Base-by-base conservation (phyloP, 1,139 yeast species). In the Sugiyamaella sp. region DNA sequence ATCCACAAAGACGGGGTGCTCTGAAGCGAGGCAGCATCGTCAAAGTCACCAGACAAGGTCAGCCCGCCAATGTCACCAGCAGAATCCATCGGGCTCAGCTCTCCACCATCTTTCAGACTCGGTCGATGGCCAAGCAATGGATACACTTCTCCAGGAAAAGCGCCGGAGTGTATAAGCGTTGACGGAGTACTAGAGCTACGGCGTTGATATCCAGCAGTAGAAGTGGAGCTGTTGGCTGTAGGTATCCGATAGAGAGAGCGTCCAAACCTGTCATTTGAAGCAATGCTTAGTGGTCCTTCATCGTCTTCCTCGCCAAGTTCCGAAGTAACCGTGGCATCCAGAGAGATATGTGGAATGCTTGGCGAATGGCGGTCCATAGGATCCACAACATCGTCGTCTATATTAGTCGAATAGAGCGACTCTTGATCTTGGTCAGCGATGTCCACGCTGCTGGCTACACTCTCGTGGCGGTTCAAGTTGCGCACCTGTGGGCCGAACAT, bases 1-100 rank as follows among this genome's bases (percentile, higher is more conserved):
- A 60, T 60, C 63, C 63, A 60, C 20, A 60, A 40, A 2, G 61
- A 58, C 1, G 61, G 62, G 2, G 62, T 60, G 52, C 60, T 58
- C 37, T 57, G 57, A 19, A 60, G 51, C 12, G 62, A 59, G 24
- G 60, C 57, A 35, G 55, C 56, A 46, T 60, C 63, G 39, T 60
- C 62, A 38, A 54, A 59, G 33, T 51, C 53, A 19, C 50, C 41
- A 6, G 49, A 17, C 5, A 53, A 50, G 2, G 56, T 35, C 20
- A 54, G 49, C 39, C 57, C 52, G 40, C 58, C 53, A 39, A 60
- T 41, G 40, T 60, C 63, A 10, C 62, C 63, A 8, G 57, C 45
- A 16, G 61, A 51, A 27, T 58, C 61, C 59, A 58, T 57, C 10
- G 58, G 56, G 27, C 51, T 51, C 17, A 54, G 38, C 27, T 57